Conservation (phyloP, 129 eudicot genomes). For the Heracleum sosnowskyi region DNA sequence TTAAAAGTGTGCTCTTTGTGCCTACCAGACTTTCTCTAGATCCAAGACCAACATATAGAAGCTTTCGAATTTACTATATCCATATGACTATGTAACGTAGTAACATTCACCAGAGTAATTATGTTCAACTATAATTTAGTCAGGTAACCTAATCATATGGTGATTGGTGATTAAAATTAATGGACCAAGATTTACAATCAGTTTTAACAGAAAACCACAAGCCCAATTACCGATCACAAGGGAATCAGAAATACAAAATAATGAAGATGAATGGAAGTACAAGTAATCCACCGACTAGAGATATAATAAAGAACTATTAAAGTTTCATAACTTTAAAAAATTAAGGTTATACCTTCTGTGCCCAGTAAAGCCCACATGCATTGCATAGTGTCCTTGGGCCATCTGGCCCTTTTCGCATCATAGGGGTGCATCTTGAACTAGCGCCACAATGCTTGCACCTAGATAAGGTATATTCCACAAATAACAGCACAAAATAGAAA, state of each 20-base stretch:
- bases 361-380: conserved; percentile 77
- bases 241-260: neutral
- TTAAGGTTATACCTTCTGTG: conserved; percentile 35
- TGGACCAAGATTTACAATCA: neutral
- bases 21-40: neutral
- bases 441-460: conserved; percentile 63
- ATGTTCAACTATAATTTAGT: neutral
- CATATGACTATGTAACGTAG: neutral
- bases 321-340: neutral
- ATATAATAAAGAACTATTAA: neutral
- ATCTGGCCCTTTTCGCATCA: conserved; percentile 69
- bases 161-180: neutral
- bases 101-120: neutral
- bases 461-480: neutral
- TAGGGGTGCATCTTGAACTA: conserved; percentile 44
- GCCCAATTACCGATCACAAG: neutral
- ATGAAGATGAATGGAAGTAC: neutral
- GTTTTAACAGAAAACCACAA: neutral
- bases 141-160: neutral
- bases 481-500: neutral
- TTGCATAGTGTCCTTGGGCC: conserved; percentile 76
- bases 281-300: neutral
- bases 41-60: neutral
- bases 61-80: neutral
- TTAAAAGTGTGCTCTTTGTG: neutral